phyloP scores from a whole-genome alignment of 1,139 yeast genomes.

The Debaryomycetaceae sp. region DNA sequence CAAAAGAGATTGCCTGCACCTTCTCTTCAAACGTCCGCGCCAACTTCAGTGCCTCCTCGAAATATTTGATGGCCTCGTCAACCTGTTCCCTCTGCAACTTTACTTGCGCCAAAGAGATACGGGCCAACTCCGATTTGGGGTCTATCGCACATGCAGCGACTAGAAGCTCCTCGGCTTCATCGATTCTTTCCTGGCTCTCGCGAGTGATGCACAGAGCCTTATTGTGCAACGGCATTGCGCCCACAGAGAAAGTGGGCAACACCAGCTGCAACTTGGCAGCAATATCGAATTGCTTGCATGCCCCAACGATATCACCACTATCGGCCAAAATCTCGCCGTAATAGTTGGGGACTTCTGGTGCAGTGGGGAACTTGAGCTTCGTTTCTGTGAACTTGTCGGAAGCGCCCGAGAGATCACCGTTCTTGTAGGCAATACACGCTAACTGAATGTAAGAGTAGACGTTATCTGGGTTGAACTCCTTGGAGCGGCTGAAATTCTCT shows the following conservation, averaged over 20 bases:
- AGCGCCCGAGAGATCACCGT: slow-evolving; percentile 51
- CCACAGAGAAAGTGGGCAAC: slow-evolving; percentile 50
- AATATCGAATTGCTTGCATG: slow-evolving; percentile 75
- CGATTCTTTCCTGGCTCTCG: slow-evolving; percentile 42
- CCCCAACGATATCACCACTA: slow-evolving; percentile 59
- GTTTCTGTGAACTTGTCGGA: slow-evolving; percentile 65
- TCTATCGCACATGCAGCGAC: slow-evolving; percentile 73
- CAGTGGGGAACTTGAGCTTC: slow-evolving; percentile 67
- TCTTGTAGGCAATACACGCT: slow-evolving; percentile 86
- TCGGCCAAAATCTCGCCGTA: slow-evolving; percentile 91
- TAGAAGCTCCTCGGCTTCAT: slow-evolving; percentile 58
- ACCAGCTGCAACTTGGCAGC: slow-evolving; percentile 78
- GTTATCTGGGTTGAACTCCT: slow-evolving; percentile 62
- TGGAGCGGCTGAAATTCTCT: slow-evolving; percentile 65
- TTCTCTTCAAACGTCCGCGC: slow-evolving; percentile 83
- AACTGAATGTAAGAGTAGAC: slow-evolving; percentile 84
- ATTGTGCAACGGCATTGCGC: slow-evolving; percentile 84
- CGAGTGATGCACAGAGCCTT: slow-evolving; percentile 70
- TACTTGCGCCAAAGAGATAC: slow-evolving; percentile 83
- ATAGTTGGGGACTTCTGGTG: slow-evolving; percentile 90
- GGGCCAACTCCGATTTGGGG: slow-evolving; percentile 81
- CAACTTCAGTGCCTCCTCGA: slow-evolving; percentile 72
- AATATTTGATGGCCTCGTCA: slow-evolving; percentile 70
- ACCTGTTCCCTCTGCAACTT: slow-evolving; percentile 75
- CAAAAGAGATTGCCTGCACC: slow-evolving; percentile 83